These are phyloP conservation scores for Sporisorium scitamineum DNA, from an alignment of 1,284 basidiomycete species.

Conservation along the genomic window DNA sequence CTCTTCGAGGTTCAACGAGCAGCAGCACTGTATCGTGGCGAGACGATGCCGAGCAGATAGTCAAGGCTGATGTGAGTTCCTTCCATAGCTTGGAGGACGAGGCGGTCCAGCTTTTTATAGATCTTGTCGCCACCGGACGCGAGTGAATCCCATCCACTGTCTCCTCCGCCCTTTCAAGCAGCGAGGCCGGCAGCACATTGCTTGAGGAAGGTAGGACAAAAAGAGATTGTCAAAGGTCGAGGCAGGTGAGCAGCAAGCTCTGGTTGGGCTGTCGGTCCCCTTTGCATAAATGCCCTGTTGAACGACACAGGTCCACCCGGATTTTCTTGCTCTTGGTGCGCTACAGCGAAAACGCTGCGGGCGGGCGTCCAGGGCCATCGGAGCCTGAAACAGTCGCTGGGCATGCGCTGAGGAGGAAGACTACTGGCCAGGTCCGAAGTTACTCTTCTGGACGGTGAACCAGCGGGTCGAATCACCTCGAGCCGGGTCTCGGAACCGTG, in stretches of 20 bases:
- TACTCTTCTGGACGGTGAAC: background rate
- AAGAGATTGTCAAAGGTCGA: too few relatives aligned
- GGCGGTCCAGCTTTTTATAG: background rate
- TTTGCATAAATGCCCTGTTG: background rate
- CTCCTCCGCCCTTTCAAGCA: background rate
- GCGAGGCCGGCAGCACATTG: background rate
- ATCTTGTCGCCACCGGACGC: background rate
- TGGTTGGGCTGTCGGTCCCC: background rate
- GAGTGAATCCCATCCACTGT: background rate
- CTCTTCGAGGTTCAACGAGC: background rate
- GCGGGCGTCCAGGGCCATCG: background rate
- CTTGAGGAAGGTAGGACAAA: constrained; percentile 1
- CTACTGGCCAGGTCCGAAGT: background rate
- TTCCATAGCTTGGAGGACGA: background rate
- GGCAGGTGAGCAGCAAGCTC: background rate
- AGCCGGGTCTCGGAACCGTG: background rate
- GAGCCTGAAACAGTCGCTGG: background rate
- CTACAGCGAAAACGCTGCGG: background rate
- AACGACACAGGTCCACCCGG: background rate
- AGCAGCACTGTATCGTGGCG: background rate
- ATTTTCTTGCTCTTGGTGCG: background rate
- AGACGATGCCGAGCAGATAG: background rate
- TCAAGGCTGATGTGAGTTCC: background rate
- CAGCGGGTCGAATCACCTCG: background rate
- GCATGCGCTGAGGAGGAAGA: background rate